A percentile compares a stretch with the other conserved stretches of the same genome.
Evolutionary conservation across 1,139 yeast genomes (phyloP).

Genomic region (Schizosaccharomyces versatilis): DNA sequence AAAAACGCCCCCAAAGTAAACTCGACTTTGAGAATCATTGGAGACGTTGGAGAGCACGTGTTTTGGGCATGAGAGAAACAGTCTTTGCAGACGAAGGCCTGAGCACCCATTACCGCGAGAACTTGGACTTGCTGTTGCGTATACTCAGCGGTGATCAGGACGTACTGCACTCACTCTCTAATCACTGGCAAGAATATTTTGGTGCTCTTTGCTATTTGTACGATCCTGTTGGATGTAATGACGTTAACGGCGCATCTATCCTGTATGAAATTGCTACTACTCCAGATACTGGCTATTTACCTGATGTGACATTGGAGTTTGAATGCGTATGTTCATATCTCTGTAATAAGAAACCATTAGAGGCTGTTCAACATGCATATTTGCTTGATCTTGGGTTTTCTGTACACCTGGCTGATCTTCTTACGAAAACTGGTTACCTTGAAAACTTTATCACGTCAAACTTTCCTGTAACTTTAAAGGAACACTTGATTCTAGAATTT

Average conservation of each 20-base stretch:
- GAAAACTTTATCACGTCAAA: conserved; percentile 21
- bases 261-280: conserved; percentile 17
- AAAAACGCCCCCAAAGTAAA: not conserved
- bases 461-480: conserved; percentile 2
- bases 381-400: conserved; percentile 42
- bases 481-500: conserved; percentile 5
- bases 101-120: conserved; percentile 6
- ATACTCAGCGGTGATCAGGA: conserved; percentile 31
- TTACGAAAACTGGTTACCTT: conserved; percentile 27
- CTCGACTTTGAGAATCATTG: conserved; percentile 8
- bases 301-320: conserved; percentile 26
- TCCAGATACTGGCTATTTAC: conserved; percentile 16
- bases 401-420: conserved; percentile 38
- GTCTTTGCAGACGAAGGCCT: conserved; percentile 7
- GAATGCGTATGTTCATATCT: conserved; percentile 40
- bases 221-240: conserved; percentile 29
- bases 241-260: conserved; percentile 22
- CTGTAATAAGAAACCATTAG: conserved; percentile 30
- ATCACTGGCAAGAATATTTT: conserved; percentile 51
- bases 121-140: conserved; percentile 11
- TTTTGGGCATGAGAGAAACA: conserved; percentile 9
- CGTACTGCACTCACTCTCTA: conserved; percentile 29
- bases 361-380: conserved; percentile 31
- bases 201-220: conserved; percentile 41
- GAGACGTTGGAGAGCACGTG: conserved; percentile 14